Conservation (phyloP, 2,329 filamentous ascomycete genomes). For the Fusarium phyllophilum region DNA sequence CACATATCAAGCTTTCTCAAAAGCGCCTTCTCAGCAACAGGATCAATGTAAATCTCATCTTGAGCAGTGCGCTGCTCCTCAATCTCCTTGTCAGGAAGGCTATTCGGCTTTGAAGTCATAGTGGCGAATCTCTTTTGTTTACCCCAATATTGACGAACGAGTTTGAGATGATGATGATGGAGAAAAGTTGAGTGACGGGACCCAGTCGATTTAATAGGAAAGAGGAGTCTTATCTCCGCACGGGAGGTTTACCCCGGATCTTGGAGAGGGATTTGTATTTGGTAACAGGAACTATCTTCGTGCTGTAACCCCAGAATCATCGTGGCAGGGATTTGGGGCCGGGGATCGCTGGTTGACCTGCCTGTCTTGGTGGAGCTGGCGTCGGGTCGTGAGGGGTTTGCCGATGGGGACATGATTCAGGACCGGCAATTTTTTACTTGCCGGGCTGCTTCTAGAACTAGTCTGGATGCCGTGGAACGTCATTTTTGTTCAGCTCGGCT, state of each 20-base stretch:
- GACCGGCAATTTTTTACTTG: slow-evolving; percentile 17
- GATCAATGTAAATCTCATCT: slow-evolving; percentile 45
- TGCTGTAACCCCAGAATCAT: slow-evolving; percentile 26
- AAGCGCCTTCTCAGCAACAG: slow-evolving; percentile 51
- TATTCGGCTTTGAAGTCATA: slow-evolving; percentile 32
- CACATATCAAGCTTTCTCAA: slow-evolving; percentile 69
- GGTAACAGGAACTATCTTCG: slow-evolving; percentile 5
- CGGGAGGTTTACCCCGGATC: slow-evolving; percentile 25
- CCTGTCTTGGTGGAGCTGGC: slow-evolving; percentile 14
- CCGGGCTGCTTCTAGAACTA: neutral
- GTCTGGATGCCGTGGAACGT: neutral
- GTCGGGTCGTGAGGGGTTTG: slow-evolving; percentile 30
- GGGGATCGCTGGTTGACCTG: slow-evolving; percentile 14
- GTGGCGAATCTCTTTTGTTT: neutral
- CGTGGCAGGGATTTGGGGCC: slow-evolving; percentile 1
- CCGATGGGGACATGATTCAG: slow-evolving; percentile 25
- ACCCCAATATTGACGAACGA: too few relatives aligned
- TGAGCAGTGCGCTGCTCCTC: slow-evolving; percentile 27
- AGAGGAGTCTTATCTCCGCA: slow-evolving; percentile 31
- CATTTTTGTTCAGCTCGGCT: neutral
- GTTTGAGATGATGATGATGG: neutral
- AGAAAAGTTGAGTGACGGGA: neutral
- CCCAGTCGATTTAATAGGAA: slow-evolving; percentile 27
- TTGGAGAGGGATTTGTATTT: slow-evolving; percentile 5
- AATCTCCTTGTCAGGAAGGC: slow-evolving; percentile 31